Conservation (phyloP, 805 yeast genomes). For the Yamadazyma laniorum region DNA sequence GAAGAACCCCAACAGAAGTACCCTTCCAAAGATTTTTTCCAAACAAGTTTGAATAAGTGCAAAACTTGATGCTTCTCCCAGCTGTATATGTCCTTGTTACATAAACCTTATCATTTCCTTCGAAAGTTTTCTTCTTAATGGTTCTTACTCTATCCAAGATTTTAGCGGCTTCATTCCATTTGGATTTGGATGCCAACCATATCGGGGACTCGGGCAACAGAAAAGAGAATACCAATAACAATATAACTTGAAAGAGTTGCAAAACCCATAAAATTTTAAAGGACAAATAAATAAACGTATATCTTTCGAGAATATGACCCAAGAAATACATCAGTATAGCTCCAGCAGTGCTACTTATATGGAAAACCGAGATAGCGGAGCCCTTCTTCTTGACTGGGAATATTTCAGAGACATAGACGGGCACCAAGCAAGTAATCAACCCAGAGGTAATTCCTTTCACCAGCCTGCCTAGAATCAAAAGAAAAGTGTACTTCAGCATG, state of each 20-base stretch:
- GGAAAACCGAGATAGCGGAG: conserved; percentile 22
- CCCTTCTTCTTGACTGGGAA: conserved; percentile 23
- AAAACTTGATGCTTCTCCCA: conserved; percentile 17
- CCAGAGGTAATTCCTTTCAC: conserved; percentile 34
- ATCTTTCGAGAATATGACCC: conserved; percentile 15
- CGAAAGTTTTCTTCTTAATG: conserved; percentile 4
- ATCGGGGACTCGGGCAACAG: conserved; percentile 32
- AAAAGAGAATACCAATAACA: conserved; percentile 18
- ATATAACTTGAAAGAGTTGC: conserved; percentile 20
- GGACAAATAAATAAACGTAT: conserved; percentile 10
- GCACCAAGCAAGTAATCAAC: conserved; percentile 26
- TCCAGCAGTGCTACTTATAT: conserved; percentile 20
- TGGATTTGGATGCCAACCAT: conserved; percentile 27
- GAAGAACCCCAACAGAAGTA: conserved; percentile 33
- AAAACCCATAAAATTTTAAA: conserved; percentile 21
- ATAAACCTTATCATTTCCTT: conserved; percentile 16
- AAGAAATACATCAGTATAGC: conserved; percentile 17
- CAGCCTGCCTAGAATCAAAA: conserved; percentile 27
- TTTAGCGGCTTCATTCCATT: conserved; percentile 37
- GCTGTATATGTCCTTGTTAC: conserved; percentile 27
- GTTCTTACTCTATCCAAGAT: conserved; percentile 14
- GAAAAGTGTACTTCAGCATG: conserved; percentile 23
- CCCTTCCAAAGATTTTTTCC: conserved; percentile 30
- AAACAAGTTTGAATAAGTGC: conserved; percentile 33
- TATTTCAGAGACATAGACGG: conserved; percentile 32